phyloP scores from a whole-genome alignment of 495 filamentous ascomycete genomes.

The Xylaria scruposa region DNA sequence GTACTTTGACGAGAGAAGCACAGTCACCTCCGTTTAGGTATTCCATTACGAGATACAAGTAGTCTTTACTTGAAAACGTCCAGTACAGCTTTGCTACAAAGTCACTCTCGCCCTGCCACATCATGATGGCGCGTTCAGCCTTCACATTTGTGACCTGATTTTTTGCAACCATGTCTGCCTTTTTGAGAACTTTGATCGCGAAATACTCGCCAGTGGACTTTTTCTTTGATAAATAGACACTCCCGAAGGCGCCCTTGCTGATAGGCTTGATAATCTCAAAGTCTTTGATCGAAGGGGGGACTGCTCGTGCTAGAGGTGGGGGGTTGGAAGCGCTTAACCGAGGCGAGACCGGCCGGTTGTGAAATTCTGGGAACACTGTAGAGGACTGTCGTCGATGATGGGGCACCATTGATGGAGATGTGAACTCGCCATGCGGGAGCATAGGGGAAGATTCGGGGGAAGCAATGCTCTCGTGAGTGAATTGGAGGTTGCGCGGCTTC shows the following conservation, averaged over 20 bases:
- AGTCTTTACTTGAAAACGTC: constrained; percentile 99
- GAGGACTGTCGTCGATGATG: constrained; percentile 95
- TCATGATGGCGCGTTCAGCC: constrained; percentile 99
- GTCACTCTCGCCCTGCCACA: constrained; percentile 99
- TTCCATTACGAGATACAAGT: constrained; percentile 98
- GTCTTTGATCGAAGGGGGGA: constrained; percentile 95
- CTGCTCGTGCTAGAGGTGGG: constrained; percentile 74
- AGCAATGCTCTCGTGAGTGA: constrained; percentile 72
- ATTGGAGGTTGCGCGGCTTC: constrained; percentile 78
- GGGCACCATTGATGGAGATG: constrained; percentile 65
- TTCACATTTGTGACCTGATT: constrained; percentile 99
- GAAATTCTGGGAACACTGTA: constrained; percentile 73
- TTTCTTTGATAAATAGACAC: constrained; percentile 97
- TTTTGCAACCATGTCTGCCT: constrained; percentile 99
- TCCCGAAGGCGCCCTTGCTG: constrained; percentile 98
- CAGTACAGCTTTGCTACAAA: constrained; percentile 99
- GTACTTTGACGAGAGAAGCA: constrained; percentile 91
- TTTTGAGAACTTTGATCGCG: constrained; percentile 97
- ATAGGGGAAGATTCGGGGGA: constrained; percentile 92
- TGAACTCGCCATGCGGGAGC: constrained; percentile 78
- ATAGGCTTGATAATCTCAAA: constrained; percentile 99
- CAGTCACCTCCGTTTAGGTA: constrained; percentile 98
- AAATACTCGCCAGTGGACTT: constrained; percentile 98
- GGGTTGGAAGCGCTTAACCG: constrained; percentile 76
- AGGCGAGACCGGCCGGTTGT: constrained; percentile 77